Base-by-base conservation (phyloP, 2,329 filamentous ascomycete species). In the Aspergillus japonicus region DNA sequence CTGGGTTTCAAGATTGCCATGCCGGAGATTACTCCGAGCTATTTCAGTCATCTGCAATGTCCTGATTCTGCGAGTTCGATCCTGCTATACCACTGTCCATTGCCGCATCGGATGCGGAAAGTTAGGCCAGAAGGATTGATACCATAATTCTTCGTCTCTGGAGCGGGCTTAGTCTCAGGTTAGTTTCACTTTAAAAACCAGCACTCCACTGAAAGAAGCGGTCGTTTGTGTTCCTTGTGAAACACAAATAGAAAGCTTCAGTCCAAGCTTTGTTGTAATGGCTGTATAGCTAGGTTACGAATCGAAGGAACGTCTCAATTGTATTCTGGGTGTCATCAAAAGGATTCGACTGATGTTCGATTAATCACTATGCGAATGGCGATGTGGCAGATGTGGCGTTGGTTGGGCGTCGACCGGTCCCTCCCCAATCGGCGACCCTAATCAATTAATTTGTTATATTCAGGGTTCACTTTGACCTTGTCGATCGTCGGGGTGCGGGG, bases 401-500 rank as follows among this genome's bases (percentile, higher is more conserved):
- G 56, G 59, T 64, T 65, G 63, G 62, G 51, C 56, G 47, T 47
- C 49, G 31, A n/a, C 59, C 51, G 48, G 31, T 14, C 19, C 57
- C 58, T 58, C 59, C 57, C 57, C 54, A 60, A 51, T 47, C 23
- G 35, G 53, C 39, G 47, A 47, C 47, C 61, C 51, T 58, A 56
- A 66, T 63, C 59, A 61, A 63, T 50, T 12, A 57, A 53, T 61
- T 58, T 58, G 59, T 57, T 58, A 62, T 57, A 57, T 52, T 57
- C 21, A 57, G 54, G 49, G 57, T 14, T 12, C 24, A 47, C 39
- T 54, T 58, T 65, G 61, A 55, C 53, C 58, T 58, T 63, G 60
- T 56, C 62, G 60, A 68, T 68, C 64, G n/a, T 53, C 57, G 59
- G 60, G 50, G 47, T 65, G 62, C 60, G 63, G 62, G 59, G 62